Percentiles rank a stretch among this genome's conserved stretches.
Evolutionary conservation across 305 asterid species (phyloP).

Genomic region (Rubia peregrina): DNA sequence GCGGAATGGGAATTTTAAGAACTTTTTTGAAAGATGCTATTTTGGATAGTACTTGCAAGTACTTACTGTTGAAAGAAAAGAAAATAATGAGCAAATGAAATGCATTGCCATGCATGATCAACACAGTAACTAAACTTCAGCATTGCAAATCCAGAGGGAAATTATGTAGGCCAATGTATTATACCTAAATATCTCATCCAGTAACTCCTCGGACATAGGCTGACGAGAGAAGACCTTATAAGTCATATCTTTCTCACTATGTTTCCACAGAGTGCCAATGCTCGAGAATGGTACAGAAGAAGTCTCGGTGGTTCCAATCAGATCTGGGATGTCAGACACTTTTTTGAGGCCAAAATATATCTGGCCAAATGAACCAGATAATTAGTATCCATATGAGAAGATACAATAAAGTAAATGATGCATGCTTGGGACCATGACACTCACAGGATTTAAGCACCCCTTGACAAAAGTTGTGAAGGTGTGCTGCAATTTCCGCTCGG

Average conservation of each 20-base stretch:
- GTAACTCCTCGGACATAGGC: constrained; percentile 53
- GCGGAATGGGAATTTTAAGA: background rate
- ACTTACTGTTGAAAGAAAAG: background rate
- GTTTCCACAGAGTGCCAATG: constrained; percentile 62
- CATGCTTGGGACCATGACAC: constrained; percentile 18
- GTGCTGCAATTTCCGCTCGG: constrained; percentile 85
- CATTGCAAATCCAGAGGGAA: too few species aligned
- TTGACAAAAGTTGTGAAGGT: constrained; percentile 78
- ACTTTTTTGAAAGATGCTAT: background rate
- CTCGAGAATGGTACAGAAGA: constrained; percentile 69
- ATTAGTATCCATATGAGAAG: constrained; percentile 5
- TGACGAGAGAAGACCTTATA: constrained; percentile 86
- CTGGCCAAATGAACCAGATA: constrained; percentile 33
- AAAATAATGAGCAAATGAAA: background rate
- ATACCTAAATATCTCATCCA: constrained; percentile 74
- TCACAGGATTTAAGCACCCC: constrained; percentile 82
- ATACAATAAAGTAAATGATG: background rate
- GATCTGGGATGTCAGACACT: constrained; percentile 65
- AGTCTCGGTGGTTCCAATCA: constrained; percentile 79
- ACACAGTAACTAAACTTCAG: background rate
- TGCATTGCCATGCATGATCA: background rate
- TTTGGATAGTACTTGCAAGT: background rate
- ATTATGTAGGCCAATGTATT: background rate
- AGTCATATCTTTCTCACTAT: constrained; percentile 53
- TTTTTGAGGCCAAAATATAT: constrained; percentile 62